Percentiles rank a stretch among this genome's conserved stretches.
These are phyloP conservation scores for Tuber calosporum DNA, from an alignment of 495 filamentous ascomycete species.

Conservation along the genomic window DNA sequence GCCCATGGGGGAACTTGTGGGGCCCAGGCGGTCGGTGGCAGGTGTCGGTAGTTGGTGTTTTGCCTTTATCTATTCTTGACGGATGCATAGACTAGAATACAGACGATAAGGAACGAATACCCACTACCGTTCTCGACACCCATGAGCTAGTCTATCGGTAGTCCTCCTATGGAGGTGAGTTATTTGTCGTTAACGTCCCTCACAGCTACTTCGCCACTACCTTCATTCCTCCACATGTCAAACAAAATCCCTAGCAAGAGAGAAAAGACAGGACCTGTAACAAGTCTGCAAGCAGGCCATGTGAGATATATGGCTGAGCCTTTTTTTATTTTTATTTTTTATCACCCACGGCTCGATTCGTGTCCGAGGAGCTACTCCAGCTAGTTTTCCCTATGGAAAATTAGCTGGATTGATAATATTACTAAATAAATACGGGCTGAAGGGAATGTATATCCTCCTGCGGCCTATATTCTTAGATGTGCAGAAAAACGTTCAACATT, in stretches of 20 bases:
- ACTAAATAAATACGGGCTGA: background rate
- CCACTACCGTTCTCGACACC: background rate
- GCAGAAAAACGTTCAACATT: background rate
- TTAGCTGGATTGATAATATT: background rate
- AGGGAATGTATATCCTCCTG: background rate
- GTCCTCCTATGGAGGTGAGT: background rate
- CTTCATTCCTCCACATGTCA: background rate
- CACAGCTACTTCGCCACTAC: background rate
- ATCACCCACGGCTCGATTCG: background rate
- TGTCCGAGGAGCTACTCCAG: background rate
- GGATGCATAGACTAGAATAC: background rate
- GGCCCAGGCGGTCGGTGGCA: background rate
- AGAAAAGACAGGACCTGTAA: background rate
- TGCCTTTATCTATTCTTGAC: background rate
- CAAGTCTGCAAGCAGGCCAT: background rate
- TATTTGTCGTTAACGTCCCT: background rate
- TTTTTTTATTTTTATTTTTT: background rate
- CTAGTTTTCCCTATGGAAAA: background rate
- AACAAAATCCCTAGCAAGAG: background rate
- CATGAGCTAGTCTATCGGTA: background rate
- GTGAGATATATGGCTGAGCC: background rate
- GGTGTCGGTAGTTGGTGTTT: background rate
- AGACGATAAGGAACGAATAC: background rate
- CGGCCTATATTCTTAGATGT: background rate
- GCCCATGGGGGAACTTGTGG: background rate